These are phyloP conservation scores for Fusarium sp. DNA, from an alignment of 2,329 filamentous ascomycete genomes.

Conservation along the genomic window DNA sequence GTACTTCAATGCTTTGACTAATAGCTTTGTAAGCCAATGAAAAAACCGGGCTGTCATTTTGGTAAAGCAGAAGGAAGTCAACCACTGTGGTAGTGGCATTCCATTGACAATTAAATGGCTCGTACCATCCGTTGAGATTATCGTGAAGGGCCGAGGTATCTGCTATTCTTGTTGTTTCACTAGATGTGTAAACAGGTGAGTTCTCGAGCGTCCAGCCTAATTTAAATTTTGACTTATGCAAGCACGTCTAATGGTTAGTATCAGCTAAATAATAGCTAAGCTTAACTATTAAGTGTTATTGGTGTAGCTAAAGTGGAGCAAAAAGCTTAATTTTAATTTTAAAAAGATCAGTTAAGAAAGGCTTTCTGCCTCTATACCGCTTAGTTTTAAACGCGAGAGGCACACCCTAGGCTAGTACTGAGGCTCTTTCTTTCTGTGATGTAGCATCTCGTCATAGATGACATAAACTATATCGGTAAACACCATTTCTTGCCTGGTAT, in stretches of 20 bases:
- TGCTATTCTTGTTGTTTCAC: background rate
- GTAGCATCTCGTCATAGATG: background rate
- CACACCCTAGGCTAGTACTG: fast-evolving
- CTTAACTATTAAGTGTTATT: background rate
- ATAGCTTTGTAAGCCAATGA: background rate
- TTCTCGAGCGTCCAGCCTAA: background rate
- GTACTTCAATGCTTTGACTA: background rate
- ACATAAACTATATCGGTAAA: background rate
- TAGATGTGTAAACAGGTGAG: fast-evolving
- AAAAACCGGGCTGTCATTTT: fast-evolving
- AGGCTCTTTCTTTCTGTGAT: too few relatives aligned
- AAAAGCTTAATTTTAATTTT: background rate
- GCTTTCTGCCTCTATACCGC: background rate
- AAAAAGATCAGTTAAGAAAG: background rate
- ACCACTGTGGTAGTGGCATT: background rate
- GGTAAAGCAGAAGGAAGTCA: background rate
- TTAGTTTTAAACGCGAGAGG: background rate
- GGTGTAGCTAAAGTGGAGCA: background rate
- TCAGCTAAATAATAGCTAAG: background rate
- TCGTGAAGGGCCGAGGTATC: background rate
- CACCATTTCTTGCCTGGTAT: background rate
- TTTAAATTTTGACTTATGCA: background rate
- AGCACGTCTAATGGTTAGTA: fast-evolving
- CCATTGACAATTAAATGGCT: slow-evolving; percentile 1
- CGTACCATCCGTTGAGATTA: background rate